A percentile compares a stretch with the other conserved stretches of the same genome.
These are phyloP conservation scores for Pseudozyma hubeiensis DNA, from an alignment of 1,284 basidiomycete species.

Conservation along the genomic window DNA sequence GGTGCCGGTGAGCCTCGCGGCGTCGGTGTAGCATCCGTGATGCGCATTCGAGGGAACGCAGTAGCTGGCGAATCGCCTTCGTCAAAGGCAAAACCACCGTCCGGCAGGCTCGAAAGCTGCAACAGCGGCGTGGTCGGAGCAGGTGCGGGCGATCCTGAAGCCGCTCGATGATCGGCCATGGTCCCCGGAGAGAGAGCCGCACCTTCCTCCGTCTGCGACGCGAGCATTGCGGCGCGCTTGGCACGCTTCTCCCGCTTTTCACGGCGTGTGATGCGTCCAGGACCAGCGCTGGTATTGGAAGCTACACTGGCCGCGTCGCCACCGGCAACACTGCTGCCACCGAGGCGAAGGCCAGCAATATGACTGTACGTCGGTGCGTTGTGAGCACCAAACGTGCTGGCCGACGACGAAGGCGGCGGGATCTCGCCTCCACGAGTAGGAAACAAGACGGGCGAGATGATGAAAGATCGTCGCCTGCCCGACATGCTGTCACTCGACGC, in stretches of 20 bases:
- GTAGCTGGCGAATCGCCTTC: constrained; percentile 53
- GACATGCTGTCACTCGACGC: constrained; percentile 21
- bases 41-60: constrained; percentile 57
- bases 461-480: constrained; percentile 44
- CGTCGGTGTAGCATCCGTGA: constrained; percentile 58
- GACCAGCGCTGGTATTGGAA: constrained; percentile 42
- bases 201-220: constrained; percentile 21
- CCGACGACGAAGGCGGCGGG: constrained; percentile 44
- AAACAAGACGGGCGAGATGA: constrained; percentile 61
- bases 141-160: constrained; percentile 39
- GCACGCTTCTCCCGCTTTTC: constrained; percentile 61
- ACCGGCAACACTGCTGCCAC: constrained; percentile 14
- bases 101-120: constrained; percentile 26
- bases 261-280: constrained; percentile 54
- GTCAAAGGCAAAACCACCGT: constrained; percentile 17
- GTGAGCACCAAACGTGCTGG: constrained; percentile 13
- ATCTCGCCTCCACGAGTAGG: constrained; percentile 51
- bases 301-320: constrained; percentile 41
- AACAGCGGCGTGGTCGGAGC: constrained; percentile 35
- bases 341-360: constrained; percentile 31
- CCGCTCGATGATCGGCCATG: constrained; percentile 9
- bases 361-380: constrained; percentile 35
- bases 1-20: constrained; percentile 59
- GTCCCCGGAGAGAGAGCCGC: constrained; percentile 18
- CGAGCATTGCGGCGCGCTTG: constrained; percentile 41